Evolutionary conservation across 192 early-diverging fungal species (phyloP).

Genomic region (Piromyces finnis): DNA sequence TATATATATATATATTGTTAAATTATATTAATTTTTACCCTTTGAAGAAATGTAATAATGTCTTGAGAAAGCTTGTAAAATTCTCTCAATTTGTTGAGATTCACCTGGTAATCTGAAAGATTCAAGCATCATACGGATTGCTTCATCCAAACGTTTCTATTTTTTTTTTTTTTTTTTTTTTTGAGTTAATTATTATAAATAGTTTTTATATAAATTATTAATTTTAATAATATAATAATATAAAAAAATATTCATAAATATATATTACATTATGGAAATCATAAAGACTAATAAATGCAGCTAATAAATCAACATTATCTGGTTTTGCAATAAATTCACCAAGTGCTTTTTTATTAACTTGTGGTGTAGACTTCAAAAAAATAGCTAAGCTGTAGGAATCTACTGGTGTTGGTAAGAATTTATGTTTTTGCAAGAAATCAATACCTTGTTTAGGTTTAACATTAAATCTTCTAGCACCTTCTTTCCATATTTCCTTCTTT

Average conservation of each 20-base stretch:
- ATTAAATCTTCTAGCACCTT: slow-evolving; percentile 71
- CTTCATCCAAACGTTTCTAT: slow-evolving; percentile 85
- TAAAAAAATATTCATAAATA: too few species aligned
- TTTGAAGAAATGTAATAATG: slow-evolving; percentile 49
- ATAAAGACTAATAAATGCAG: slow-evolving; percentile 66
- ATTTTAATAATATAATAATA: too few species aligned
- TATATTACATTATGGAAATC: slow-evolving; percentile 55
- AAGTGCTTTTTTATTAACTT: slow-evolving; percentile 66
- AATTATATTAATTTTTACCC: slow-evolving; percentile 1
- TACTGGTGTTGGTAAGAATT: slow-evolving; percentile 23
- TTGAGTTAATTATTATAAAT: neutral
- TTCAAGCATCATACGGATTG: slow-evolving; percentile 75
- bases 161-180: too few species aligned
- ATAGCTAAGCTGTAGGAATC: slow-evolving; percentile 38
- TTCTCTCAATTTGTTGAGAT: slow-evolving; percentile 91
- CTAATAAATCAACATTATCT: slow-evolving; percentile 64
- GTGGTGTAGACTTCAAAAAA: slow-evolving; percentile 64
- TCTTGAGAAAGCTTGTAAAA: slow-evolving; percentile 78
- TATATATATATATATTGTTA: neutral
- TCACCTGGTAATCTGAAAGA: slow-evolving; percentile 93
- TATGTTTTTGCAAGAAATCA: slow-evolving; percentile 47
- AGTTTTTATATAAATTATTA: neutral
- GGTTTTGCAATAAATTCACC: slow-evolving; percentile 84
- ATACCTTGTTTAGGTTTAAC: slow-evolving; percentile 72
- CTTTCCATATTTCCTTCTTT: slow-evolving; percentile 61